Base-by-base conservation (phyloP, 2,329 filamentous ascomycete species). In the Zymoseptoria brevis region DNA sequence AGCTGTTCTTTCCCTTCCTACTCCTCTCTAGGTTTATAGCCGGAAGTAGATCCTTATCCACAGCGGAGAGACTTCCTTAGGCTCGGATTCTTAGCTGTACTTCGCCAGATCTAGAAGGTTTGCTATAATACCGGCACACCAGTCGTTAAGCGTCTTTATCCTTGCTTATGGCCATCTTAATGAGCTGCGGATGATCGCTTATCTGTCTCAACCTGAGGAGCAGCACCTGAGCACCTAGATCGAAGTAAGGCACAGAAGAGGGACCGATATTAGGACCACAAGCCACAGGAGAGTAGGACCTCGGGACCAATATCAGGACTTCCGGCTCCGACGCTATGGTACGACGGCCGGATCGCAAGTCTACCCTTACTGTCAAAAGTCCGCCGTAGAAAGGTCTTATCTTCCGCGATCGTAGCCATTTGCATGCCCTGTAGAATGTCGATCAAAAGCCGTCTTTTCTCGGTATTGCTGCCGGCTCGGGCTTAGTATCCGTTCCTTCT, bases 291-390 rank as follows among this genome's bases (percentile, higher is more conserved):
- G 7, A 77, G 79, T 9, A 81, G 71, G 1, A 81, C 80, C 29
- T 80, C 80, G 1, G 81, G 78, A 7, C 87, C 87, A 51, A 90
- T 79, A 59, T 90, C 86, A 6, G 87, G 86, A 58, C 64, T 65
- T 35, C 2, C 87, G 89, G 49, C 86, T 83, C 51, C 78, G 79
- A 21, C 75, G 30, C 75, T 75, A 5, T 75, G 73, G 41, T 86
- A 75, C n/a, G 79, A 86, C 41, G 84, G 61, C 52, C 71, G 64
- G 4, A 77, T 70, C 4, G 72, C 69, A 24, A 69, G 73, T 49
- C 88, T 84, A 66, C 89, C 83, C 7, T 85, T 82, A 21, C 79
- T 78, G 63, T 65, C 86, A 22, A 53, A 19, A n/a, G 51, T 53
- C 51, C 26, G 51, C n/a, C 51, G 51, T n/a, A 11, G 51, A 53